phyloP scores from a whole-genome alignment of 768 basidiomycete genomes.

The Russula vinacea region DNA sequence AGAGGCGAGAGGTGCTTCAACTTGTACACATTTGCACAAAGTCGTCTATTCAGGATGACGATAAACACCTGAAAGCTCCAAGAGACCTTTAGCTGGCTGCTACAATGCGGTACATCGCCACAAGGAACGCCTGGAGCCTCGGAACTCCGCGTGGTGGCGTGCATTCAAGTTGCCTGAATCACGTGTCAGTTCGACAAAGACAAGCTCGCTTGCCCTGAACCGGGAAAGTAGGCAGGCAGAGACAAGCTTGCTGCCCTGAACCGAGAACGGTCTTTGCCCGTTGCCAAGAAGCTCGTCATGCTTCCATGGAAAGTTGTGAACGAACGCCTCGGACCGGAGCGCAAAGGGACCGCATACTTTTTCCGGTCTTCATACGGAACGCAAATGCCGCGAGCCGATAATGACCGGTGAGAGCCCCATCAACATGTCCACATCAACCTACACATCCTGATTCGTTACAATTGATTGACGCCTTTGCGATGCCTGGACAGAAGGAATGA shows the following conservation, averaged over 20 bases:
- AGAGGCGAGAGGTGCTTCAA: background rate
- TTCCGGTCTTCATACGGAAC: background rate
- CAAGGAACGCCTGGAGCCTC: background rate
- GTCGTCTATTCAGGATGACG: background rate
- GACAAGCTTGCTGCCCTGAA: background rate
- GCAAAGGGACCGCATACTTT: background rate
- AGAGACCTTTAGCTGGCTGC: background rate
- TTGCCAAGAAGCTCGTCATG: background rate
- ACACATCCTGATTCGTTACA: background rate
- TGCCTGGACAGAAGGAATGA: background rate
- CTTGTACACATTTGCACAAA: background rate
- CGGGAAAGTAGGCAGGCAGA: background rate
- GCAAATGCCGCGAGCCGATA: background rate
- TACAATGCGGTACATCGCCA: background rate
- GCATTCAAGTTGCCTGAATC: background rate
- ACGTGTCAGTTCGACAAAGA: background rate
- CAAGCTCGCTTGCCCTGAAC: constrained; percentile 2
- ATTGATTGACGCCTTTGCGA: background rate
- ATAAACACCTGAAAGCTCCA: background rate
- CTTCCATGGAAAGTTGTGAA: background rate
- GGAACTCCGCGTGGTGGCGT: background rate
- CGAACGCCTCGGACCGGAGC: background rate
- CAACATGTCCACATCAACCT: background rate
- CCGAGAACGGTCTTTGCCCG: background rate
- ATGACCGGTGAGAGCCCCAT: background rate